Evolutionary conservation across 371 early-diverging fungal species (phyloP), one percentile per base, ranked within the genome.

Genomic region (Apophysomyces ossiformis): DNA sequence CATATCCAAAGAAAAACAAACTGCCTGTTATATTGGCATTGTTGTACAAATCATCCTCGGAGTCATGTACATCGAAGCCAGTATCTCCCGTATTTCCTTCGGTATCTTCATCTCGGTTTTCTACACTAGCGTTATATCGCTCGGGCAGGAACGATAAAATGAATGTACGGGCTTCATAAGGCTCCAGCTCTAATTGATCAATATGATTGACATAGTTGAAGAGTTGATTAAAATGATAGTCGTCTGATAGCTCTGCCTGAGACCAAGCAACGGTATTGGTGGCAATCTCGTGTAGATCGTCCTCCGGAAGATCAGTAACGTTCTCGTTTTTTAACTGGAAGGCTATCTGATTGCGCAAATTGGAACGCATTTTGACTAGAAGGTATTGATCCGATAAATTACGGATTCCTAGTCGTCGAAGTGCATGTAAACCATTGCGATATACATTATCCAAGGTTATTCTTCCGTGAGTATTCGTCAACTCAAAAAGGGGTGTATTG

Each of bases 311-410:
- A 68, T 76, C 75, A 18, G 64, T 61, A 65, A 71, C 85, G 75
- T 96, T 96, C 71, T 96, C 96, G 75, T 96, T 96, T 16, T 86
- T 79, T 15, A 93, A 84, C 72, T 96, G 96, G 76, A 95, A 96
- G 11, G 92, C 90, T 50, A 96, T 86, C 74, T 96, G 95, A 16
- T 81, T 74, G 9, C 92, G 89, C 43, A 96, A 79, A 69, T 92
- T 94, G 18, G 93, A 91, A 37, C 93, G 84, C 78, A 95, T 82
- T 75, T 93, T 92, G 43, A 95, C 86, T 18, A 85, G 68, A 37
- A 94, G 78, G 18, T 79, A 70, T 12, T 77, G 73, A 21, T 82
- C 72, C 18, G 87, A 87, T 37, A 84, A 73, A 76, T 94, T 95
- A 39, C 89, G 85, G 54, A 96, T 79, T 64, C 89, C 82, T 58